Evolutionary conservation across 2,329 filamentous ascomycete species (phyloP).

Genomic region (Ilyonectria robusta): DNA sequence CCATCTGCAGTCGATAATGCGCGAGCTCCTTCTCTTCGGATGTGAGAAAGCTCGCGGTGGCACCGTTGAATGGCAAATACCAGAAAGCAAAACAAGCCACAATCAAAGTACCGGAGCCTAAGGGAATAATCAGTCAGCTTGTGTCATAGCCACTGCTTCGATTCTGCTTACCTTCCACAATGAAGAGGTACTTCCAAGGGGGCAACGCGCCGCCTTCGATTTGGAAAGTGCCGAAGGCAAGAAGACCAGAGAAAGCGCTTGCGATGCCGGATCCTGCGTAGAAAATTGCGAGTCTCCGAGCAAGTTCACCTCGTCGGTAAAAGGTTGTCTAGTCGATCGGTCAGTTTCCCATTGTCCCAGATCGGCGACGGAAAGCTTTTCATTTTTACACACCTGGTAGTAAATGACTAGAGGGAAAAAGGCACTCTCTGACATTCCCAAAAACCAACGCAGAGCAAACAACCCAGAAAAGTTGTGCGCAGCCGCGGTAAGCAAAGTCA

Average conservation of each 20-base stretch:
- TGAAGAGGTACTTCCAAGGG: constrained; percentile 66
- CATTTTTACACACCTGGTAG: constrained; percentile 49
- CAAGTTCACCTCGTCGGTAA: constrained; percentile 63
- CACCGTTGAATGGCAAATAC: constrained; percentile 77
- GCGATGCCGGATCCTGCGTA: constrained; percentile 84
- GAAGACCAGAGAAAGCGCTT: constrained; percentile 65
- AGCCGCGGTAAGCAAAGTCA: constrained; percentile 72
- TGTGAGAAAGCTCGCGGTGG: constrained; percentile 75
- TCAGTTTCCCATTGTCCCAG: not conserved
- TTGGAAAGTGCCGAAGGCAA: constrained; percentile 65
- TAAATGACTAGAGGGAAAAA: constrained; percentile 70
- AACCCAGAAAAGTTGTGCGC: constrained; percentile 65
- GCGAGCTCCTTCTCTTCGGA: constrained; percentile 78
- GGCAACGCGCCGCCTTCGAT: constrained; percentile 56
- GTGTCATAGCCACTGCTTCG: not conserved
- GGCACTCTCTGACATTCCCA: constrained; percentile 69
- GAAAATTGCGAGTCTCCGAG: constrained; percentile 71
- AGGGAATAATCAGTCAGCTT: not conserved
- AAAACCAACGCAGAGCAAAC: constrained; percentile 64
- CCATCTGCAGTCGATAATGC: constrained; percentile 81
- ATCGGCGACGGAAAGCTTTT: not conserved
- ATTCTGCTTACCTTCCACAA: constrained; percentile 63
- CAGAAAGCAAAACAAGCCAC: constrained; percentile 76
- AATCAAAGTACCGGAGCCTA: constrained; percentile 66
- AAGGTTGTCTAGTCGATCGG: constrained; percentile 59